Percentiles rank a stretch among this genome's conserved stretches.
Conservation (phyloP, 2,329 filamentous ascomycete species). For the Fusarium buxicola region DNA sequence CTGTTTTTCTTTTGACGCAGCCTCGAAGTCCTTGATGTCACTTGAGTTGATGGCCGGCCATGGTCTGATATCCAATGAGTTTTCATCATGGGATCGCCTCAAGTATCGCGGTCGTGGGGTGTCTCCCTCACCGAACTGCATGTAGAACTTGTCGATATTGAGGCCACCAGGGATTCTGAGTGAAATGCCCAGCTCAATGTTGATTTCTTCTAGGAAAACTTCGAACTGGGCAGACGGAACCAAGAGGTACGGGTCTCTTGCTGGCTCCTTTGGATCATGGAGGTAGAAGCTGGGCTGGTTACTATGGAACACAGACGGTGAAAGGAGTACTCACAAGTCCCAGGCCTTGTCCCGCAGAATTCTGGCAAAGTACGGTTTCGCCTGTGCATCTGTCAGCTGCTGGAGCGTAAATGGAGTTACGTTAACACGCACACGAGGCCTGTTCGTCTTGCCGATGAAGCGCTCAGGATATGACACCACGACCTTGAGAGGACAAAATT, state of each 20-base stretch:
- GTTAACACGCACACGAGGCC: constrained; percentile 55
- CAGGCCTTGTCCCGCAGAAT: constrained; percentile 73
- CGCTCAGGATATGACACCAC: constrained; percentile 69
- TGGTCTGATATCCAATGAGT: constrained; percentile 47
- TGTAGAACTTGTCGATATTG: constrained; percentile 66
- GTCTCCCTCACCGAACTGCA: constrained; percentile 70
- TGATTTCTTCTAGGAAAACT: constrained; percentile 73
- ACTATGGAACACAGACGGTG: constrained; percentile 4
- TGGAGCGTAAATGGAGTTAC: neutral
- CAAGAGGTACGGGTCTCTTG: constrained; percentile 69
- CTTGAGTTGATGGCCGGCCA: constrained; percentile 52
- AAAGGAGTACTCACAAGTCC: constrained; percentile 74
- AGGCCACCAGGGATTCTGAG: constrained; percentile 69
- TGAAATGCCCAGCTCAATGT: constrained; percentile 63
- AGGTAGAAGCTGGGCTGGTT: constrained; percentile 71
- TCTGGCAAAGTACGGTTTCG: constrained; percentile 64
- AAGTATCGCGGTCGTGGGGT: constrained; percentile 76
- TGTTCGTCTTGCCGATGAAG: constrained; percentile 67
- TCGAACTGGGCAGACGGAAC: constrained; percentile 75
- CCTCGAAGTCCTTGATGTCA: constrained; percentile 50
- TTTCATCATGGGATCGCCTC: constrained; percentile 63
- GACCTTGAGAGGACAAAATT: constrained; percentile 64
- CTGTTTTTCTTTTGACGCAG: constrained; percentile 34
- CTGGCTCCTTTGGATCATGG: constrained; percentile 61
- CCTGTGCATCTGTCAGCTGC: constrained; percentile 48